These are phyloP conservation scores for Fistulina hepatica DNA, from an alignment of 1,284 basidiomycete species.

Conservation along the genomic window DNA sequence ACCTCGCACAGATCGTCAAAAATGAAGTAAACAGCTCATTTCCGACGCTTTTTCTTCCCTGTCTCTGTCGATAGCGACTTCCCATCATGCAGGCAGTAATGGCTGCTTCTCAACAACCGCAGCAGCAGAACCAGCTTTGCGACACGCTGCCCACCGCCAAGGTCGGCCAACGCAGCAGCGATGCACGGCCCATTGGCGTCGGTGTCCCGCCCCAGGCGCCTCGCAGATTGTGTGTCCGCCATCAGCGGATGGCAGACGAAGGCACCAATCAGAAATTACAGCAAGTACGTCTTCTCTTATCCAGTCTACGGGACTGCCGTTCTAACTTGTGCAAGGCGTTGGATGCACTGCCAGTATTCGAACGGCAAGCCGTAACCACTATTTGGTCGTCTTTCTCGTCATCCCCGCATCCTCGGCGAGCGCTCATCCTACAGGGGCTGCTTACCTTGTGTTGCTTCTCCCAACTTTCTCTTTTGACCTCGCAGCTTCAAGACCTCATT, in stretches of 20 bases:
- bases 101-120: too few species aligned
- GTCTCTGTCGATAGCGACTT: too few species aligned
- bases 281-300: constrained; percentile 48
- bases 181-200: too few species aligned
- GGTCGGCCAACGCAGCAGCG: too few species aligned
- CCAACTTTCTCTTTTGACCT: constrained; percentile 93
- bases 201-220: too few species aligned
- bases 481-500: constrained; percentile 85
- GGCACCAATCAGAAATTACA: constrained; percentile 90
- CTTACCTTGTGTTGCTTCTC: constrained; percentile 99
- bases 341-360: constrained; percentile 82
- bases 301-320: constrained; percentile 1
- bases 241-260: constrained; percentile 97
- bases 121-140: too few species aligned
- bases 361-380: constrained; percentile 83
- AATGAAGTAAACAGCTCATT: too few species aligned
- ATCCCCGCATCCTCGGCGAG: constrained; percentile 82
- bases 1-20: too few species aligned
- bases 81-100: too few species aligned
- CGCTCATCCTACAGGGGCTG: constrained; percentile 91
- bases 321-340: constrained; percentile 60
- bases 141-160: too few species aligned
- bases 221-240: constrained; percentile 78
- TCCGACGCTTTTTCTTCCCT: too few species aligned
- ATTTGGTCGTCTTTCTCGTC: constrained; percentile 98